Conservation (phyloP, 2,329 filamentous ascomycete species). For the Pezicula neosporulosa region DNA sequence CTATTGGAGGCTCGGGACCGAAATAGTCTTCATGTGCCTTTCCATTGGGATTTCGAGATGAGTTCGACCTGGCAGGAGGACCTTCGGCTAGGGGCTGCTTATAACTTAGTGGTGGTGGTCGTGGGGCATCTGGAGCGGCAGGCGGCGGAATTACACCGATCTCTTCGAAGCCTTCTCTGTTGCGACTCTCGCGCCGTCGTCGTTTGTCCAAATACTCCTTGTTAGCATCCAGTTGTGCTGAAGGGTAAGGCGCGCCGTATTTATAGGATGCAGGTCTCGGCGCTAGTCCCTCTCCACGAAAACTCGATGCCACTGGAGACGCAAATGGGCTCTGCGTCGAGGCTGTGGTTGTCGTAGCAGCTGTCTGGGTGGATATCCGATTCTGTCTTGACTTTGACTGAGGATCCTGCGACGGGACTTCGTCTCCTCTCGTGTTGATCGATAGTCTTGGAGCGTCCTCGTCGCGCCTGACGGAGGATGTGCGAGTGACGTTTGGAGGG, state of each 20-base stretch:
- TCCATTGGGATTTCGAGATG: conserved; percentile 9
- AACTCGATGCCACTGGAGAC: conserved; percentile 50
- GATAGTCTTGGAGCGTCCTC: conserved; percentile 12
- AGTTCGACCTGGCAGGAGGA: conserved; percentile 19
- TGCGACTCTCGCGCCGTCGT: conserved; percentile 37
- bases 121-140: conserved; percentile 58
- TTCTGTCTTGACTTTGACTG: conserved; percentile 17
- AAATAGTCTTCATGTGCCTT: conserved; percentile 17
- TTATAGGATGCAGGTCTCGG: conserved; percentile 57
- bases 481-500: conserved; percentile 37
- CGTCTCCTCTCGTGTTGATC: conserved; percentile 19
- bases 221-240: conserved; percentile 28
- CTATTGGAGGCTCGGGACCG: conserved; percentile 6
- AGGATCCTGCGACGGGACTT: conserved; percentile 38
- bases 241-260: conserved; percentile 32
- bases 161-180: conserved; percentile 36
- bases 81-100: conserved; percentile 39
- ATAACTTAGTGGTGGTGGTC: conserved; percentile 52
- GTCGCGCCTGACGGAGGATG: conserved; percentile 33
- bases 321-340: conserved; percentile 56
- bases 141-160: conserved; percentile 34
- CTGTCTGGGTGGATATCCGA: conserved; percentile 50
- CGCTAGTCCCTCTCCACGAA: conserved; percentile 49
- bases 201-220: conserved; percentile 41
- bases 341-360: conserved; percentile 52